Base-by-base conservation (phyloP, 257 asterid genomes). In the Scutellaria minor region DNA sequence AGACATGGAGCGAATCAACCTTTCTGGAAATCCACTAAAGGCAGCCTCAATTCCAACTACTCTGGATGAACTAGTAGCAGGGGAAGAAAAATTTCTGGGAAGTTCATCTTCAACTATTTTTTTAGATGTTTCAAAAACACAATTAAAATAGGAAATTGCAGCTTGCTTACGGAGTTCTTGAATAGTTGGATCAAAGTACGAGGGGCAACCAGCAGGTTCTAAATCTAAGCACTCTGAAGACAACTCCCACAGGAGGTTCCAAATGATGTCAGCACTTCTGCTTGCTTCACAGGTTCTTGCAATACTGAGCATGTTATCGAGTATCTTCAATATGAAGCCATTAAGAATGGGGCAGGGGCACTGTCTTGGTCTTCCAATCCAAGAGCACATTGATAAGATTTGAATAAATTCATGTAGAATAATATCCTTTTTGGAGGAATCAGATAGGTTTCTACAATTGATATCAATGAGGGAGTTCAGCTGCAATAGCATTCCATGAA, bases 121-220 rank as follows among this genome's bases (percentile, higher is more conserved):
- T 80, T 84, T 84, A 71, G 88, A 83, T 54, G 93, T 83, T 44
- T 76, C 90, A 51, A 77, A 87, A 59, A 88, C 80, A 75, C 99
- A 88, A 80, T 91, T 87, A 74, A 94, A 94, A 83, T 85, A 91
- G 37, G 97, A 94, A 6, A 73, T 79, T 6, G 95, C 96, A 40
- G 97, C 97, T 83, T 94, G 97, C 80, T 87, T 88, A 56, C 93
- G 93, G 71, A 94, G 93, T 70, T 89, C 96, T 76, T 85, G 83
- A 75, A 82, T 74, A 35, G 97, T 91, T 46, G 99, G 95, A 81
- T 94, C 99, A 58, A 83, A 87, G 74, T 68, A 88, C 27, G 73
- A 67, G 1, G 78, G 71, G 76, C 80, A 78, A 80, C 73, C 77
- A 66, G 86, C 74, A 69, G 78, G 74, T 68, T 84, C 84, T 35